Evolutionary conservation across 2,329 filamentous ascomycete species (phyloP), one percentile per base, ranked within the genome.

Genomic region (Microcyclosporella mali): DNA sequence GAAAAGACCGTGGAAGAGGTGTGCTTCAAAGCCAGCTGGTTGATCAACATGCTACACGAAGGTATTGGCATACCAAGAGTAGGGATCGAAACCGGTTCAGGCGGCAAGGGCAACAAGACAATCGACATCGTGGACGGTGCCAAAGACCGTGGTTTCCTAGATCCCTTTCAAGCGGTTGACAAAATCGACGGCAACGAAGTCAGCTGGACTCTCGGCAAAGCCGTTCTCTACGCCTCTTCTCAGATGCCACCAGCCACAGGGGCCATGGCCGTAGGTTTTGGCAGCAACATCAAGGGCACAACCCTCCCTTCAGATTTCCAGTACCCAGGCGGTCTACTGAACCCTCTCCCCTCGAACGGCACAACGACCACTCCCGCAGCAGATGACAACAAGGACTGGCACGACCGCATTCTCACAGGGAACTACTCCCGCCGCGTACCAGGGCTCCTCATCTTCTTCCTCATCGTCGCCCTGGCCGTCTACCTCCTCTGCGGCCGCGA

Each of bases 21-120:
- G 1, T 98, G 92, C 64, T 98, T 98, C 74, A 98, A 98, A 65
- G 89, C 92, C 0, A 92, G 88, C 4, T 98, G 94, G 92, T 72
- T 98, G 33, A 95, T 98, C 61, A 98, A 94, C 56, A 83, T 98
- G 59, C 74, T 98, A 3, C 90, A 98, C 58, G 87, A 95, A 50
- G 92, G 92, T 2, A 95, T 98, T 52, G 94, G 92, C 1, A 81
- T 98, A 39, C 94, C 94, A 4, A 78, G 89, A 38, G 73, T 92
- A 4, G 88, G 86, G 1, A 67, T 95, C 11, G 90, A 65, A 45
- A 47, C 53, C 10, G 41, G 52, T 36, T 51, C 95, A 55, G 70
- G 63, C 6, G 70, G 73, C 0, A 70, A 69, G 11, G 72, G 79
- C 45, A 95, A 94, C 59, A 76, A 79, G 8, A 88, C 87, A 1